Conservation (phyloP, 1,284 basidiomycete genomes). For the Tremellales sp. region DNA sequence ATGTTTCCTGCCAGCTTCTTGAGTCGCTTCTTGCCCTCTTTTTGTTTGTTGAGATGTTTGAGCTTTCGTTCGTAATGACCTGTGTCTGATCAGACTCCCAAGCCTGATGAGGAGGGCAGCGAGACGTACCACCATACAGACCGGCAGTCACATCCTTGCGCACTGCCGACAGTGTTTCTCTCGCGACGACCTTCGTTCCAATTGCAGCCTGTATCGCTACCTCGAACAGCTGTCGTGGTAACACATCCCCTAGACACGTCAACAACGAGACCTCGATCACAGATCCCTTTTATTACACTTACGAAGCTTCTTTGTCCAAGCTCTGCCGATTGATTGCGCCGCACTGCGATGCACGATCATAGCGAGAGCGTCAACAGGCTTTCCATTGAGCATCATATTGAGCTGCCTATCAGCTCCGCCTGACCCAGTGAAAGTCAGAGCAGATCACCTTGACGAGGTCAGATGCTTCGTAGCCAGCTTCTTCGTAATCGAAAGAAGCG, state of each 20-base stretch:
- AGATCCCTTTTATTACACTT: conserved; percentile 32
- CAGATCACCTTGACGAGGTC: conserved; percentile 69
- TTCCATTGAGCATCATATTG: conserved; percentile 78
- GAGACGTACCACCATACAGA: conserved; percentile 70
- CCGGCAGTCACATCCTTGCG: conserved; percentile 94
- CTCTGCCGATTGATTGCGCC: conserved; percentile 65
- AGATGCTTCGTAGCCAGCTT: conserved; percentile 75
- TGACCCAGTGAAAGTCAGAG: not conserved
- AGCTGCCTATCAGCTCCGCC: conserved; percentile 55
- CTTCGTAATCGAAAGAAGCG: conserved; percentile 91
- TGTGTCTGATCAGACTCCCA: conserved; percentile 24
- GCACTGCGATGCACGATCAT: conserved; percentile 71
- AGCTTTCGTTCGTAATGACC: conserved; percentile 84
- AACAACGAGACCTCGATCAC: not conserved
- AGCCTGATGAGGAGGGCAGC: not conserved
- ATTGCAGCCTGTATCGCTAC: conserved; percentile 77
- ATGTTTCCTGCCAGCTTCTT: conserved; percentile 75
- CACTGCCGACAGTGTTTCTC: conserved; percentile 79
- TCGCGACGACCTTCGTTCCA: conserved; percentile 79
- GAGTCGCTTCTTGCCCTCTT: conserved; percentile 81
- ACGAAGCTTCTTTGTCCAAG: conserved; percentile 89
- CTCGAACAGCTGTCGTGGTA: conserved; percentile 90
- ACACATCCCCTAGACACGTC: conserved; percentile 66
- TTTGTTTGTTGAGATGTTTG: conserved; percentile 88
- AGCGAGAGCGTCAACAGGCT: conserved; percentile 86